Conservation (phyloP, 2,329 filamentous ascomycete genomes). For the Aspergillus brasiliensis region DNA sequence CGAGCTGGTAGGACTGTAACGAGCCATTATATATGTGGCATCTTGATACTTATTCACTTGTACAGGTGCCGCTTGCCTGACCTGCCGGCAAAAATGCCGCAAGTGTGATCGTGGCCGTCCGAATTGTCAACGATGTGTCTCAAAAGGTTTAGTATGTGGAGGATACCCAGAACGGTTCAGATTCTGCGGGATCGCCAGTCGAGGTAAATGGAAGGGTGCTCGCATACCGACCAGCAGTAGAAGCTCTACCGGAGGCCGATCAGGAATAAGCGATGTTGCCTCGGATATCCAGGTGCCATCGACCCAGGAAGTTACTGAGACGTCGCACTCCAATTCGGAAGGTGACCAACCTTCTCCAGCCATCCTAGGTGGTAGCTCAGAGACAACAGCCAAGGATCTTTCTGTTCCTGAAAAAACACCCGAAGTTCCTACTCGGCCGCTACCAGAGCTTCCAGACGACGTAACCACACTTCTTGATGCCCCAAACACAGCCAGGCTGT, state of each 20-base stretch:
- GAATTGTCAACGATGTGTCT: conserved; percentile 32
- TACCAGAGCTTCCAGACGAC: conserved; percentile 4
- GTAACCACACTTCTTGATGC: conserved; percentile 4
- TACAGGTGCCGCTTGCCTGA: conserved; percentile 34
- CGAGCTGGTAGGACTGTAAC: conserved; percentile 3
- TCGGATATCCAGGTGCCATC: not conserved
- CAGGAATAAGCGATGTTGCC: not conserved
- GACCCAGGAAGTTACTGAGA: not conserved
- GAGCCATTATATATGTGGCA: not conserved
- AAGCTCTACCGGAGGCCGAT: not conserved
- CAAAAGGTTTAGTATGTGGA: conserved; percentile 33
- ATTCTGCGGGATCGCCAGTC: conserved; percentile 33
- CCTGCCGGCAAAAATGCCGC: conserved; percentile 37
- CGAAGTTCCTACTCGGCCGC: not conserved
- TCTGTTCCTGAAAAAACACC: not conserved
- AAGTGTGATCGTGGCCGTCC: conserved; percentile 35
- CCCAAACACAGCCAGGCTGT: conserved; percentile 19
- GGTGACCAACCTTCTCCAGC: not conserved
- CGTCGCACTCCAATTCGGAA: not conserved
- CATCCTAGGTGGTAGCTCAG: not conserved
- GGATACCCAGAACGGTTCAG: conserved; percentile 37
- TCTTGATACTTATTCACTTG: not conserved
- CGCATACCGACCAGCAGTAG: conserved; percentile 19
- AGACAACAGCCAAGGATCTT: not conserved
- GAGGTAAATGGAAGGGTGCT: conserved; percentile 34